Evolutionary conservation across 495 filamentous ascomycete genomes (phyloP).

Genomic region (Lasiosphaeria hispida): DNA sequence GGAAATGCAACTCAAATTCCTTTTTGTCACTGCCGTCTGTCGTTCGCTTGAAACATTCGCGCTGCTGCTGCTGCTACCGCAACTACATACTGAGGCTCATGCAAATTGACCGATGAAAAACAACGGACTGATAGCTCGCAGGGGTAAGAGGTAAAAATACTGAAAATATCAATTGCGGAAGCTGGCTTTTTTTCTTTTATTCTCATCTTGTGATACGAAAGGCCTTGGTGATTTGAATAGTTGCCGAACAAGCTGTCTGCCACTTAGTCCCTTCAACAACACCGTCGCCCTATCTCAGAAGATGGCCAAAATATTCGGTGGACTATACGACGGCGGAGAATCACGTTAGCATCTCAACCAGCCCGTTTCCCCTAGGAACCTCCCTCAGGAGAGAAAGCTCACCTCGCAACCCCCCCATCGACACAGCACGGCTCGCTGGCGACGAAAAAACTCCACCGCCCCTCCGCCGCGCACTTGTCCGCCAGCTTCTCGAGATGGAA

Average conservation of each 20-base stretch:
- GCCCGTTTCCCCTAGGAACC: not conserved
- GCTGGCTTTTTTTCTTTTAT: no score
- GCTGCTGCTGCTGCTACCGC: not conserved
- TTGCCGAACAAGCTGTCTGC: not conserved
- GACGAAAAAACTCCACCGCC: constrained; percentile 48
- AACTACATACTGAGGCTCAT: not conserved
- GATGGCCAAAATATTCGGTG: constrained; percentile 41
- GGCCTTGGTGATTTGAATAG: no score
- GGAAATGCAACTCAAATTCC: not conserved
- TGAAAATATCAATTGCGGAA: no score
- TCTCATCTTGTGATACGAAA: no score
- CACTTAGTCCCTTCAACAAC: not conserved
- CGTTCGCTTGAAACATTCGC: not conserved
- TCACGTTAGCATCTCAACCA: not conserved
- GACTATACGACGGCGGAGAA: no score
- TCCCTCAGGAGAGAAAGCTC: constrained; percentile 1
- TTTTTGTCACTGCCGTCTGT: not conserved
- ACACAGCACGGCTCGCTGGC: constrained; percentile 49
- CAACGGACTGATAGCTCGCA: not conserved
- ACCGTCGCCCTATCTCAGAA: constrained; percentile 6
- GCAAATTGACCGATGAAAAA: not conserved
- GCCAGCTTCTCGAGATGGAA: constrained; percentile 48
- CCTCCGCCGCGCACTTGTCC: constrained; percentile 27
- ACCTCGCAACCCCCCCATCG: constrained; percentile 45
- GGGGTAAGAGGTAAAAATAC: not conserved